Evolutionary conservation across 1,284 basidiomycete species (phyloP).

Genomic region (Boletus semigastroideus): DNA sequence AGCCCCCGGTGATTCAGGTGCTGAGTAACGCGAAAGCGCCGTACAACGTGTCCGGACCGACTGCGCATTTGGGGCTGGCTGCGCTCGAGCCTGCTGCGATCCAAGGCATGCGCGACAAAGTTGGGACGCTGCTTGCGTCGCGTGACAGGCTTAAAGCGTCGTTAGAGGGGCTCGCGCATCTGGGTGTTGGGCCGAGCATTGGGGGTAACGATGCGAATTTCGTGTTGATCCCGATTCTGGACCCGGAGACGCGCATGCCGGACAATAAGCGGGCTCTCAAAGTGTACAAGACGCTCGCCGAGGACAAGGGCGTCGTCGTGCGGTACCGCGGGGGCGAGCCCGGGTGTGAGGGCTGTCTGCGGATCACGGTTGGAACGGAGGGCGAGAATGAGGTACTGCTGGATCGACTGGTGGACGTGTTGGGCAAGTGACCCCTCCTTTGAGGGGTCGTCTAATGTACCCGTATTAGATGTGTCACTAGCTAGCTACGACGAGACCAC

Average conservation of each 20-base stretch:
- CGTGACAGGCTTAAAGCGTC: slow-evolving; percentile 55
- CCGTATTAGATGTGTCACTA: too few species aligned
- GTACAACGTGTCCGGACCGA: slow-evolving; percentile 94
- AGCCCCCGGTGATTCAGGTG: slow-evolving; percentile 88
- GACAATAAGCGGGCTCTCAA: slow-evolving; percentile 70
- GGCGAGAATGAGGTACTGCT: slow-evolving; percentile 72
- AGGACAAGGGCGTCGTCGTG: slow-evolving; percentile 86
- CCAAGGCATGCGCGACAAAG: slow-evolving; percentile 64
- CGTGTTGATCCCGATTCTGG: slow-evolving; percentile 78
- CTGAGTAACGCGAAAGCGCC: slow-evolving; percentile 97
- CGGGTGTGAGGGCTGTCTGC: slow-evolving; percentile 86
- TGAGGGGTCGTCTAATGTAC: slow-evolving; percentile 3
- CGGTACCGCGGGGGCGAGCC: slow-evolving; percentile 84
- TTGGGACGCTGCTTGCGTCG: slow-evolving; percentile 57
- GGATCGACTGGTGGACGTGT: slow-evolving; percentile 44
- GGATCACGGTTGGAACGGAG: slow-evolving; percentile 88
- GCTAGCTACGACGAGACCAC: background rate
- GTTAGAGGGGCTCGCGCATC: slow-evolving; percentile 44
- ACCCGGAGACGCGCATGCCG: slow-evolving; percentile 42
- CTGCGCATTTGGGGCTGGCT: slow-evolving; percentile 79
- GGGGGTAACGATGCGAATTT: slow-evolving; percentile 94
- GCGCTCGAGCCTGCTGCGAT: slow-evolving; percentile 74
- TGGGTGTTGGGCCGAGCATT: slow-evolving; percentile 71
- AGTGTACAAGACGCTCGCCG: slow-evolving; percentile 86
- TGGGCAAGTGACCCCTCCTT: slow-evolving; percentile 9